Conservation (phyloP, 2,329 filamentous ascomycete species). For the Colletotrichum acutatum region DNA sequence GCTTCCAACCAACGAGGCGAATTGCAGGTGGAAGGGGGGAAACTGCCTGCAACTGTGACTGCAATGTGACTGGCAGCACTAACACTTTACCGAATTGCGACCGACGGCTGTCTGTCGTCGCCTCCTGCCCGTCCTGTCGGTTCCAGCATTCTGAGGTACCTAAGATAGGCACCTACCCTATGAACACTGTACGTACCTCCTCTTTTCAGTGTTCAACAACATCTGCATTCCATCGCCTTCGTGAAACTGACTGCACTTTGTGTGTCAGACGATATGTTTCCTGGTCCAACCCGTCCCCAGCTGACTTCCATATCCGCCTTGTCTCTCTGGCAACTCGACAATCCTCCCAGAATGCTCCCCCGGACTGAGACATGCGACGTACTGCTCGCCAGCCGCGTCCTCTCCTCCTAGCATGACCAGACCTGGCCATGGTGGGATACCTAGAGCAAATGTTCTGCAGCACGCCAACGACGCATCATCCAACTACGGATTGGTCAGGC, state of each 20-base stretch:
- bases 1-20: conserved; percentile 4
- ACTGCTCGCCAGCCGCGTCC: conserved; percentile 3
- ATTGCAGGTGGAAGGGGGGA: neutral
- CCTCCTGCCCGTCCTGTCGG: neutral
- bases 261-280: conserved; percentile 19
- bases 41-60: too few relatives aligned
- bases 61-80: neutral
- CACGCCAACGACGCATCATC: conserved; percentile 14
- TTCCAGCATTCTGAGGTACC: neutral
- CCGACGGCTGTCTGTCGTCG: neutral
- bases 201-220: neutral
- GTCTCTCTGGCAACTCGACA: neutral
- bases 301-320: neutral
- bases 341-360: neutral
- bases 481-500: too few relatives aligned
- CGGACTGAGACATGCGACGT: neutral
- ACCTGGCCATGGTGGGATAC: neutral
- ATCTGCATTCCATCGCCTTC: neutral
- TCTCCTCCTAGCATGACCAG: conserved; percentile 21
- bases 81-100: conserved; percentile 23
- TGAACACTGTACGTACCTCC: neutral
- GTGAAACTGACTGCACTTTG: neutral
- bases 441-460: conserved; percentile 21
- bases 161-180: neutral
- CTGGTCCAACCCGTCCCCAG: neutral